Base-by-base conservation (phyloP, 176 grass and related monocot genomes). In the Oryza glaberrima region DNA sequence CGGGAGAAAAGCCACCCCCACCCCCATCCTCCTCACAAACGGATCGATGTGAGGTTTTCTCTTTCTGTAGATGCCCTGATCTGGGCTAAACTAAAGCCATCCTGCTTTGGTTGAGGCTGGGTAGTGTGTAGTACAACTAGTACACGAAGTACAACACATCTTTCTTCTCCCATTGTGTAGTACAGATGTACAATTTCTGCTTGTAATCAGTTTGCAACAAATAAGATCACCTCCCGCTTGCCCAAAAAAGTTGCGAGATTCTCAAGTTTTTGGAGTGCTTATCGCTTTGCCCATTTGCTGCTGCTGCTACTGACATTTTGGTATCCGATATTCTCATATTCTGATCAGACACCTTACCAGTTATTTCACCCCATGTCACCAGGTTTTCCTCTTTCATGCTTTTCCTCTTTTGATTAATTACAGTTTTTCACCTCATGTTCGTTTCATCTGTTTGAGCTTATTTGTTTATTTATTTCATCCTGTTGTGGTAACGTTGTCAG, bases 61-160 rank as follows among this genome's bases (percentile, higher is more conserved):
- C 7, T 56, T 52, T 51, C 82, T 77, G 48, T 81, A 44, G 43
- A 19, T 22, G 72, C 11, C 83, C 67, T 47, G 54, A 16, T 43
- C 74, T 12, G 25, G 38, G 30, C 30, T 32, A 32, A 32, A 32
- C 75, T 40, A 20, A n/a, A 22, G 10, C 28, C 14, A 25, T n/a
- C 49, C 34, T 74, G 70, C 26, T 32, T 51, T 38, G 23, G 25
- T 66, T 67, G 54, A 58, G 17, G 54, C 6, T 58, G 61, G 44
- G 81, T 90, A 10, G 40, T 41, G 40, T 41, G 43, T 44, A 86
- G 88, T 90, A 90, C 88, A 81, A 81, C 71, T 76, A 86, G 83
- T 78, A 69, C 65, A 49, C 23, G 82, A 17, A 88, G 86, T 81
- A 89, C 87, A 71, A 89, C 87, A 71, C 82, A 71, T 34, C 20